phyloP scores from a whole-genome alignment of 257 asterid species.

The Oldenlandia corymbosa region DNA sequence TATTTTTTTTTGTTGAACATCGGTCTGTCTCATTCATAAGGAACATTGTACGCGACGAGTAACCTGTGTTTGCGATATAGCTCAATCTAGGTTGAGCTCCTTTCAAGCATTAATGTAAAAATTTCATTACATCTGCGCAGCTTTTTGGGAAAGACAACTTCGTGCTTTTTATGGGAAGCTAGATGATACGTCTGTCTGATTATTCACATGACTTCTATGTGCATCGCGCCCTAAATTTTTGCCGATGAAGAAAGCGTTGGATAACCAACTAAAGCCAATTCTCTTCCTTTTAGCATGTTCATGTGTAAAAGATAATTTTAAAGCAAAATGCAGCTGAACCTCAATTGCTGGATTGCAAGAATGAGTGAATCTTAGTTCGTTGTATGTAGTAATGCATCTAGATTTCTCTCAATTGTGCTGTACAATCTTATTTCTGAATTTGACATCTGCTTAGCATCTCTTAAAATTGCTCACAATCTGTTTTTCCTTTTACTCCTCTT shows the following conservation, averaged over 20 bases:
- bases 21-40: no score
- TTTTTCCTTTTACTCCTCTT: slow-evolving; percentile 11
- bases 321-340: not conserved
- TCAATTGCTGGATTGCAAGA: not conserved
- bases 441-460: not conserved
- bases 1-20: no score
- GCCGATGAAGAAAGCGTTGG: not conserved
- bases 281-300: not conserved
- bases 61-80: no score
- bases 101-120: no score
- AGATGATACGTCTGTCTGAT: not conserved
- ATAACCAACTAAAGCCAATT: no score
- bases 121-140: no score
- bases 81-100: no score
- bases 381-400: slow-evolving; percentile 2
- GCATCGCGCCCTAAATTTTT: not conserved
- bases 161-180: no score
- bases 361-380: not conserved
- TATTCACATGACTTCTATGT: not conserved
- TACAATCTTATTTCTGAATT: not conserved
- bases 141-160: no score
- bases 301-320: not conserved
- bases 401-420: slow-evolving; percentile 3
- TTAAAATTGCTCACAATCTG: not conserved
- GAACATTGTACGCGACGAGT: no score